A percentile compares a stretch with the other conserved stretches of the same genome.
These are phyloP conservation scores for Trichophyton equinum DNA, from an alignment of 2,329 filamentous ascomycete genomes.

Conservation along the genomic window DNA sequence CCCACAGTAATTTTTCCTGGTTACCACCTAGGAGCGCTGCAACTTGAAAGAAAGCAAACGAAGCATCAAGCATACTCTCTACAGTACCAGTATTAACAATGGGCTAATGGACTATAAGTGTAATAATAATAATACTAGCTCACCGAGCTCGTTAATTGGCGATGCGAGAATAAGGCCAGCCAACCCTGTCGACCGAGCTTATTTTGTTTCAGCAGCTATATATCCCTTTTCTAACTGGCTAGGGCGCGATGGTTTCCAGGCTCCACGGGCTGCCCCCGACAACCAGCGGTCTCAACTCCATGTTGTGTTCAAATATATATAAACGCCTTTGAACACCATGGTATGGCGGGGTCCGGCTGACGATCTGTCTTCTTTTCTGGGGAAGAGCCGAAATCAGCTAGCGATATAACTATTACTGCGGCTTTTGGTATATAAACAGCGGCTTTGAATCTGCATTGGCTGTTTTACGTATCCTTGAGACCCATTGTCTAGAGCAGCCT, in stretches of 20 bases:
- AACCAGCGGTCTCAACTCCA: neutral
- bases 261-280: neutral
- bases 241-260: neutral
- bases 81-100: no score
- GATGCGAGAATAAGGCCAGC: neutral
- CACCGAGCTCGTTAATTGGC: neutral
- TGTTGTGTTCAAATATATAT: neutral
- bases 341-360: neutral
- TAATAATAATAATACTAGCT: neutral
- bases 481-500: neutral
- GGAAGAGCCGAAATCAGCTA: neutral
- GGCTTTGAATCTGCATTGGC: neutral
- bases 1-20: no score
- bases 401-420: neutral
- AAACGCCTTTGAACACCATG: neutral
- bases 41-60: no score
- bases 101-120: no score
- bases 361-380: neutral
- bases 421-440: neutral
- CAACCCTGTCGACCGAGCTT: slow-evolving; percentile 2
- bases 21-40: no score
- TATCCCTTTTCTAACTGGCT: neutral
- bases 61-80: no score
- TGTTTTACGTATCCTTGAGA: neutral
- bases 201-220: neutral